Percentiles rank a stretch among this genome's conserved stretches.
Conservation (phyloP, 441 rosid genomes). For the Arabidopsis hybrid region DNA sequence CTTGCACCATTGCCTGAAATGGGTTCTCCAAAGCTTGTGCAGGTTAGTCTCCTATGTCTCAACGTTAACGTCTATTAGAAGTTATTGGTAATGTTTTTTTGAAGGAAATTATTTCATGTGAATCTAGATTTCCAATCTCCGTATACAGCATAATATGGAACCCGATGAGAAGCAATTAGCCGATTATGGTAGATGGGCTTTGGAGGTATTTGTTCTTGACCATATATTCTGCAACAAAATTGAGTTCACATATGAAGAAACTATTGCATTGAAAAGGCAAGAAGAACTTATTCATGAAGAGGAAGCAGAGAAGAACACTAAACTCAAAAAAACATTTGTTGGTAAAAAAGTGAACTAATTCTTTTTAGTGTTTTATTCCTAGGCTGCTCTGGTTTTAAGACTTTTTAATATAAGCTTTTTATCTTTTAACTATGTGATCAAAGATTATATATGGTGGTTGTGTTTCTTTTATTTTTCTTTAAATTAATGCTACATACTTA, state of each 20-base stretch:
- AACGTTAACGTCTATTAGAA: not conserved
- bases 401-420: not conserved
- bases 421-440: not conserved
- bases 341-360: not conserved
- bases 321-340: not conserved
- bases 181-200: conserved; percentile 85
- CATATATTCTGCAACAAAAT: conserved; percentile 91
- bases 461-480: not conserved
- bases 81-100: not conserved
- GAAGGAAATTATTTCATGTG: not conserved
- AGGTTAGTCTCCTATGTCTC: conserved; percentile 53
- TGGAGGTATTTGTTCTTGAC: conserved; percentile 87
- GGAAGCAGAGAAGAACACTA: conserved; percentile 37
- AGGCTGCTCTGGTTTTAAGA: not conserved
- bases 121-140: conserved; percentile 74
- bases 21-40: conserved; percentile 82
- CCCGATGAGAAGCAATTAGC: conserved; percentile 91
- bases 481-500: too few species aligned
- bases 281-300: conserved; percentile 95
- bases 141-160: conserved; percentile 44
- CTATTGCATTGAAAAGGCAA: conserved; percentile 85
- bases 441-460: not conserved
- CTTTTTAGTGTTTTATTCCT: not conserved
- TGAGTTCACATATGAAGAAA: conserved; percentile 89
- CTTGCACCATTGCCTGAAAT: conserved; percentile 84